A percentile compares a stretch with the other conserved stretches of the same genome.
Evolutionary conservation across 768 basidiomycete genomes (phyloP).

Genomic region (Tremella yokohamensis): DNA sequence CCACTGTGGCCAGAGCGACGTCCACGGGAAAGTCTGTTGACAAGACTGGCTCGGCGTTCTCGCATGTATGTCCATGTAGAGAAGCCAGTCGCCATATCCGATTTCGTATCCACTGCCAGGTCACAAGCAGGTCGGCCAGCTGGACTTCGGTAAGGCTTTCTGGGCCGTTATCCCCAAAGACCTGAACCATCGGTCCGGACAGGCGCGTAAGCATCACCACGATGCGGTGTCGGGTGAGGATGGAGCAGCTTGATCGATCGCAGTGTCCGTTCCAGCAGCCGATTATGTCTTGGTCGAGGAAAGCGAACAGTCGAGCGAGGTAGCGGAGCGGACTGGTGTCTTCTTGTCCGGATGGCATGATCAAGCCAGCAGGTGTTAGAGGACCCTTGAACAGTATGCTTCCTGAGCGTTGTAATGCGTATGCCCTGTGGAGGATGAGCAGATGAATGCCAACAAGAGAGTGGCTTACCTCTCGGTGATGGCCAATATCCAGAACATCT

Average conservation of each 20-base stretch:
- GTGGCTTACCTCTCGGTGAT: slow-evolving; percentile 35
- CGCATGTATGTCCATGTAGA: slow-evolving; percentile 26
- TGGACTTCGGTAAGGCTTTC: slow-evolving; percentile 26
- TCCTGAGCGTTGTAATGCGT: slow-evolving; percentile 34
- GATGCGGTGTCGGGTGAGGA: slow-evolving; percentile 11
- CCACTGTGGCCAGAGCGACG: slow-evolving; percentile 22
- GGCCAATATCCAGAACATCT: slow-evolving; percentile 35
- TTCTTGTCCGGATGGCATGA: slow-evolving; percentile 7
- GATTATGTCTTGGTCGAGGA: slow-evolving; percentile 33
- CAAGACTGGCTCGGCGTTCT: slow-evolving; percentile 5
- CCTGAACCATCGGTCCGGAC: slow-evolving; percentile 12
- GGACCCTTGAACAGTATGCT: slow-evolving; percentile 21
- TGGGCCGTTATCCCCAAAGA: slow-evolving; percentile 24
- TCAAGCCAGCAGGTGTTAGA: slow-evolving; percentile 7
- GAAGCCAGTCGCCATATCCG: slow-evolving; percentile 30
- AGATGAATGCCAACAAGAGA: neutral
- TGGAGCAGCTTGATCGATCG: slow-evolving; percentile 13
- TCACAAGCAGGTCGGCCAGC: slow-evolving; percentile 35
- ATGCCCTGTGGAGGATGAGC: slow-evolving; percentile 20
- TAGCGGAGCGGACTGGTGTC: slow-evolving; percentile 15
- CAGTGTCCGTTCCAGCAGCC: slow-evolving; percentile 39
- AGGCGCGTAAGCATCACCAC: slow-evolving; percentile 11
- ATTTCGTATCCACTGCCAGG: slow-evolving; percentile 41
- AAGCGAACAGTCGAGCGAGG: slow-evolving; percentile 32
- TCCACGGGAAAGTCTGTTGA: slow-evolving; percentile 24